Conservation (phyloP, 163 green algal genomes). For the Chloromonas sp. region DNA sequence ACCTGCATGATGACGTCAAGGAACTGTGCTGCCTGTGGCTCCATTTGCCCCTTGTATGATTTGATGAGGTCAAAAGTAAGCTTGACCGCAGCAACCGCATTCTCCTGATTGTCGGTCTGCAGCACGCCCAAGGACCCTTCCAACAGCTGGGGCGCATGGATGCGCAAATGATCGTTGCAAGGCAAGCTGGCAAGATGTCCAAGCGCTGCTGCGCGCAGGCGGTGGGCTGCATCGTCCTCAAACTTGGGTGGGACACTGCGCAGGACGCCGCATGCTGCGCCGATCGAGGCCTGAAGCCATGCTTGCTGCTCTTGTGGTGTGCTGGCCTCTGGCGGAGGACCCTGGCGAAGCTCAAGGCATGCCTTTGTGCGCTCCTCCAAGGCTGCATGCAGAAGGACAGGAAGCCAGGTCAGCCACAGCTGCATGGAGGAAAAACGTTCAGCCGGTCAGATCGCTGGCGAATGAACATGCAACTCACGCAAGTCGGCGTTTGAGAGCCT, state of each 20-base stretch:
- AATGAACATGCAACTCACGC: too few relatives aligned
- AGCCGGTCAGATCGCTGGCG: too few relatives aligned
- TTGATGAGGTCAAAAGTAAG: slow-evolving; percentile 90
- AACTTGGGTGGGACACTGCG: slow-evolving; percentile 44
- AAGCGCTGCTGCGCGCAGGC: slow-evolving; percentile 60
- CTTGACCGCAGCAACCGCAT: slow-evolving; percentile 74
- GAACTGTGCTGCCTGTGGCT: slow-evolving; percentile 50
- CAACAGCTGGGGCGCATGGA: slow-evolving; percentile 57
- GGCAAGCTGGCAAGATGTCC: slow-evolving; percentile 72
- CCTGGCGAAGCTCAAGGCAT: neutral
- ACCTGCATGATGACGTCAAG: slow-evolving; percentile 73
- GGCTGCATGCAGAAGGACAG: slow-evolving; percentile 1
- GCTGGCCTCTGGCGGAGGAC: too few relatives aligned
- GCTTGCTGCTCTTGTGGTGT: too few relatives aligned
- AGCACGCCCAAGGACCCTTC: slow-evolving; percentile 56
- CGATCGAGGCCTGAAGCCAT: too few relatives aligned
- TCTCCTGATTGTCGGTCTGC: slow-evolving; percentile 81
- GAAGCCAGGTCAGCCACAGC: too few relatives aligned
- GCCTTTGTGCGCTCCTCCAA: slow-evolving; percentile 34
- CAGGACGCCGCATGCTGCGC: slow-evolving; percentile 35
- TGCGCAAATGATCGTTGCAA: slow-evolving; percentile 56
- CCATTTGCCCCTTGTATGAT: slow-evolving; percentile 56
- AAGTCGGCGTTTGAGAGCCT: too few relatives aligned
- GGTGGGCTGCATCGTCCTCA: slow-evolving; percentile 50
- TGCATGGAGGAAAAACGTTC: too few relatives aligned